These are phyloP conservation scores for Nemania bipapillata DNA, from an alignment of 2,329 filamentous ascomycete genomes.

Conservation along the genomic window DNA sequence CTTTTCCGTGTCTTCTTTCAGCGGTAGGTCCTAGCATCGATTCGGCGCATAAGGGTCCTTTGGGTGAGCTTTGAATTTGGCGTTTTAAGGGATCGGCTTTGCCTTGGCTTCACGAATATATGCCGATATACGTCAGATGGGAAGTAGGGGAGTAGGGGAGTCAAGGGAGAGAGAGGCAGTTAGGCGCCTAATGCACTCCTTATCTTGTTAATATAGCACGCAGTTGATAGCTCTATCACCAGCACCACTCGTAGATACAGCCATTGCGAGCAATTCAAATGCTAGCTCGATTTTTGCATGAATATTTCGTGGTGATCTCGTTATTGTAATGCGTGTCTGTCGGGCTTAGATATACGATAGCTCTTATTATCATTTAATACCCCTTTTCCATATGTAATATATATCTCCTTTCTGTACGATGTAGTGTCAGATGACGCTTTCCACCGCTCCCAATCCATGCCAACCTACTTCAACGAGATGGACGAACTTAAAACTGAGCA, in stretches of 20 bases:
- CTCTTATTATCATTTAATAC: neutral
- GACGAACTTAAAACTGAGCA: no score
- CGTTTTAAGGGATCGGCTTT: constrained; percentile 4
- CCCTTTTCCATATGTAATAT: no score
- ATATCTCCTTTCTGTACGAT: no score
- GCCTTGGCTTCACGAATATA: constrained; percentile 19
- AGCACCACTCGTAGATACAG: constrained; percentile 2
- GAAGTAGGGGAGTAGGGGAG: neutral
- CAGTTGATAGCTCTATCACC: neutral
- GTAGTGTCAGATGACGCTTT: no score
- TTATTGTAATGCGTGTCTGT: no score
- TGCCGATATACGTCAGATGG: constrained; percentile 2
- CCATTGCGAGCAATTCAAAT: neutral
- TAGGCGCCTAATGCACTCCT: neutral
- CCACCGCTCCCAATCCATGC: no score
- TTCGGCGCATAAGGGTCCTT: constrained; percentile 30
- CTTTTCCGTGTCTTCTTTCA: constrained; percentile 14
- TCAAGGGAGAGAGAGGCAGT: neutral
- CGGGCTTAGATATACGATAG: no score
- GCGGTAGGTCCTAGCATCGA: constrained; percentile 23
- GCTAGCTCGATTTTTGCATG: neutral
- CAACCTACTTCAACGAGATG: neutral
- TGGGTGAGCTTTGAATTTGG: constrained; percentile 17
- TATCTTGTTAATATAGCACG: neutral
- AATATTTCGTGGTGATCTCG: neutral